A percentile compares a stretch with the other conserved stretches of the same genome.
phyloP scores from a whole-genome alignment of 306 rosid genomes.

The Lotus japonicus region DNA sequence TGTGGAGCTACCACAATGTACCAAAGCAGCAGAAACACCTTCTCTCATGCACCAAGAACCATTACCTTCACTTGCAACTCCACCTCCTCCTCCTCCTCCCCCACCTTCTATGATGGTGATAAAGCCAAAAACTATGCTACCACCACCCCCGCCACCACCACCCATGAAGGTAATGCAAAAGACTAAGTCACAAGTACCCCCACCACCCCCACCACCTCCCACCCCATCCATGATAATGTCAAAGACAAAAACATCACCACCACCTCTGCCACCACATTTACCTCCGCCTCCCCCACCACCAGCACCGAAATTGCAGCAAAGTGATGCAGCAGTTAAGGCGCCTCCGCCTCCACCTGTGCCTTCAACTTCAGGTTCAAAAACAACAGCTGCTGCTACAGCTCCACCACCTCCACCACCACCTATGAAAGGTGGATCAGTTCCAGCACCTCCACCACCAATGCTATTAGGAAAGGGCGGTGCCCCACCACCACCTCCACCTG shows the following conservation, averaged over 20 bases:
- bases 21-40: neutral
- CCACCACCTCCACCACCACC: conserved; percentile 25
- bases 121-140: neutral
- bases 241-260: neutral
- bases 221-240: neutral
- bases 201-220: conserved; percentile 12
- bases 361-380: neutral
- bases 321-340: neutral
- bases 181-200: neutral
- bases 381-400: neutral
- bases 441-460: conserved; percentile 36
- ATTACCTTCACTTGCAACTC: neutral
- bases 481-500: conserved; percentile 63
- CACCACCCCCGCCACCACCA: neutral
- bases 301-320: conserved; percentile 2
- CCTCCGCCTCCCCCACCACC: conserved; percentile 17
- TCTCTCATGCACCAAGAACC: too few relatives aligned
- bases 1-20: neutral
- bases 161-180: neutral
- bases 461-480: conserved; percentile 31
- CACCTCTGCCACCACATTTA: conserved; percentile 15
- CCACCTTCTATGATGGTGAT: neutral
- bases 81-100: neutral
- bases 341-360: neutral
- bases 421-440: conserved; percentile 15